Base-by-base conservation (phyloP, 352 stramenopile species). In the Phytophthora citrophthora region DNA sequence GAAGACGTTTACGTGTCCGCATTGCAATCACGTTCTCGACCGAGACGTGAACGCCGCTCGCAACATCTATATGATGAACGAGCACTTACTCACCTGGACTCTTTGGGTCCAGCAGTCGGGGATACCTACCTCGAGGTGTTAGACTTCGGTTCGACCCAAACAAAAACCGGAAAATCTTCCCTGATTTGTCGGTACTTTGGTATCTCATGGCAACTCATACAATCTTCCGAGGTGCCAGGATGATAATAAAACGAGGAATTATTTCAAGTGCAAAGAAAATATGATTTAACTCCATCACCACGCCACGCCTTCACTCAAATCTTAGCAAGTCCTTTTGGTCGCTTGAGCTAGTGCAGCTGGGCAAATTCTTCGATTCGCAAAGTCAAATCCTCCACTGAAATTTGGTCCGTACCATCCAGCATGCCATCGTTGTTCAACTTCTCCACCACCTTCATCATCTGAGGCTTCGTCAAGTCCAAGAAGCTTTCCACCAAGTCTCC, bases 401-500 rank as follows among this genome's bases (percentile, higher is more conserved):
- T 76, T 10, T 76, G 74, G 9, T 83, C 73, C 9, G 61, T 76
- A 45, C 77, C 82, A 31, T 94, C 86, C 38, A 94, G 58, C 57
- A 90, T 79, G 3, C 85, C 83, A 32, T 97, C 87, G 54, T 78
- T 86, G 68, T 99, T 99, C 61, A 99, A 88, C 32, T 91, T 76
- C 18, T 97, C 76, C 10, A 98, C 91, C 20, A 98, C 86, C 68
- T 90, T 88, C 38, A 86, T 62, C 87, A 98, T 97, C 24, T 96
- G 90, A 12, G 74, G 69, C 55, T 94, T 94, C 12, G 90, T 76
- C 51, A 99, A 77, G 72, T 99, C 97, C 34, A 99, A 76, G 43
- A 98, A 97, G 38, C 82, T 95, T 77, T 99, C 96, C 34, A 98
- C 76, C 41, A 98, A 74, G 72, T 99, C 96, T 29, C 97, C 96